Conservation (phyloP, 345 rosid genomes). For the Cochlearia excelsa region DNA sequence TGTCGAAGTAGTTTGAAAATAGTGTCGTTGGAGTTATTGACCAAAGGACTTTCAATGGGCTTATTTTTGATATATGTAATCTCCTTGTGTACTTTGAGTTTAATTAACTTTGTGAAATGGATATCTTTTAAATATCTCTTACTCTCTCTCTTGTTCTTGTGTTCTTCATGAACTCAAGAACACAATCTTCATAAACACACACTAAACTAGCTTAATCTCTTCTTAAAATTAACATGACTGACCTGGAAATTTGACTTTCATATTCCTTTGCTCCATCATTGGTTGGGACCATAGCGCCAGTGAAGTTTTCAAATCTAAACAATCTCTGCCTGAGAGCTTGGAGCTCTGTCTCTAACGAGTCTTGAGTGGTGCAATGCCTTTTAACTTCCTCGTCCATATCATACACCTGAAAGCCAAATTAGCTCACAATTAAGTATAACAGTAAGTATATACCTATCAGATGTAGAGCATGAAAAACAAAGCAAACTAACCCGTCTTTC, state of each 20-base stretch:
- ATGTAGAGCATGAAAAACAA: constrained; percentile 20
- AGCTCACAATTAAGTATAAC: constrained; percentile 15
- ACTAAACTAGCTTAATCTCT: too few species aligned
- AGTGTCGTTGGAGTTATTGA: too few species aligned
- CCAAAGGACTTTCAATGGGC: too few species aligned
- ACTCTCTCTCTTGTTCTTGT: too few species aligned
- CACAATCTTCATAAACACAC: too few species aligned
- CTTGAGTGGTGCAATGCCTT: constrained; percentile 61
- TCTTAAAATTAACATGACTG: too few species aligned
- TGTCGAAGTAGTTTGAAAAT: too few species aligned
- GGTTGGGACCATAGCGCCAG: constrained; percentile 42
- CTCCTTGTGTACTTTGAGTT: too few species aligned
- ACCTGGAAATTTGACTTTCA: constrained; percentile 56
- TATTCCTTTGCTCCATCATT: constrained; percentile 32
- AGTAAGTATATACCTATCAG: not conserved
- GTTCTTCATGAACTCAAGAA: too few species aligned
- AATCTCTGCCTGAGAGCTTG: constrained; percentile 62
- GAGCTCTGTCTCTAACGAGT: constrained; percentile 73
- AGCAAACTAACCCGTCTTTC: constrained; percentile 70
- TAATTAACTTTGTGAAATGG: too few species aligned
- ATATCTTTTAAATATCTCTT: too few species aligned
- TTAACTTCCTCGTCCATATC: constrained; percentile 88
- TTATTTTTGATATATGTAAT: too few species aligned
- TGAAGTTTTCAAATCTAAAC: constrained; percentile 55
- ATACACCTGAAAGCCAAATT: constrained; percentile 51